Conservation (phyloP, 495 filamentous ascomycete genomes). For the Aspergillus nanangensis region DNA sequence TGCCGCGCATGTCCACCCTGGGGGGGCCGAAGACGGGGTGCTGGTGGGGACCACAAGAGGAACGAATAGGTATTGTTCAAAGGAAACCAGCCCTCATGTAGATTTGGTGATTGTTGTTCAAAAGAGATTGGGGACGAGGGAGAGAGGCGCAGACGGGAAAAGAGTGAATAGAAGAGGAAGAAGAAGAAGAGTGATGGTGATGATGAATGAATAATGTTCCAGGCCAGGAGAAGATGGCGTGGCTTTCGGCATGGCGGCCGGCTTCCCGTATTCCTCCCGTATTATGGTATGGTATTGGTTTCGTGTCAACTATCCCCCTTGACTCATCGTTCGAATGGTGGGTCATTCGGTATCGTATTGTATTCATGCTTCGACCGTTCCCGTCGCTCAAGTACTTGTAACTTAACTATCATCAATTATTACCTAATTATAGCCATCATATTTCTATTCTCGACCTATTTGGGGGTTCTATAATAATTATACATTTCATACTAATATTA, state of each 20-base stretch:
- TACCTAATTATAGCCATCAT: no score
- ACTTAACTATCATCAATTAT: no score
- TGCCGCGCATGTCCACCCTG: not conserved
- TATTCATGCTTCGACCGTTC: no score
- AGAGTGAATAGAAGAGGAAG: slow-evolving; percentile 18
- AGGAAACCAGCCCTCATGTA: no score
- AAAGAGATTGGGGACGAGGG: not conserved
- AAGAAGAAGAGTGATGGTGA: slow-evolving; percentile 21
- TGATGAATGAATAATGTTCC: slow-evolving; percentile 6
- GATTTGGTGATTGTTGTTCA: no score
- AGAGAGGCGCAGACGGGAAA: not conserved
- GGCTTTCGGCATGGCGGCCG: slow-evolving; percentile 11
- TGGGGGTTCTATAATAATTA: slow-evolving; percentile 16
- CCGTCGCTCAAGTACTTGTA: no score
- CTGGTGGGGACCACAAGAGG: not conserved
- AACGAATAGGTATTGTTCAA: no score
- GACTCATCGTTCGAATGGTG: no score
- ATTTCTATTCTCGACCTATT: slow-evolving; percentile 15
- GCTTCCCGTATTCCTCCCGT: slow-evolving; percentile 4
- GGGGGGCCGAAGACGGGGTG: not conserved
- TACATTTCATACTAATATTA: not conserved
- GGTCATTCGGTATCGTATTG: no score
- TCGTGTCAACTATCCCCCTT: no score
- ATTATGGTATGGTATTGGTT: not conserved
- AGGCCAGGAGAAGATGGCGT: slow-evolving; percentile 16